These are phyloP conservation scores for Trifolium subterraneum DNA, from an alignment of 306 rosid species.

Conservation along the genomic window DNA sequence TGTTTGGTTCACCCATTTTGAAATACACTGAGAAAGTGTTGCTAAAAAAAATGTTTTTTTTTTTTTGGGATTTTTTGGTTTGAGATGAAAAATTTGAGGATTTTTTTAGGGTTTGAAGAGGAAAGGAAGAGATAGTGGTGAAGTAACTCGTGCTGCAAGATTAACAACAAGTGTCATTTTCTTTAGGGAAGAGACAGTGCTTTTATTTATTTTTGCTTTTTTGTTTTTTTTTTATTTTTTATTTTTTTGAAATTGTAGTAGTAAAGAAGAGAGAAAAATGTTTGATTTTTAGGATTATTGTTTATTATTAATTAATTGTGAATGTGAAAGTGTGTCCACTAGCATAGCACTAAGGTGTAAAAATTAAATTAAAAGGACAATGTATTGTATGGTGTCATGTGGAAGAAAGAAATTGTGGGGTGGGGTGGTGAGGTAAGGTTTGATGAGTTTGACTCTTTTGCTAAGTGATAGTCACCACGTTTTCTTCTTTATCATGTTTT, in stretches of 20 bases:
- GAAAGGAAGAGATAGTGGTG: conserved; percentile 39
- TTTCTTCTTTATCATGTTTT: neutral
- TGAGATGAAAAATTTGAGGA: neutral
- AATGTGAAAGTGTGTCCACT: conserved; percentile 25
- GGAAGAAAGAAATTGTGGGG: conserved; percentile 35
- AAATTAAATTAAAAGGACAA: neutral
- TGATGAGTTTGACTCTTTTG: conserved; percentile 33
- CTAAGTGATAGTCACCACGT: neutral
- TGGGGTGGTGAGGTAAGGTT: conserved; percentile 33
- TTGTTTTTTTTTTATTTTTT: neutral
- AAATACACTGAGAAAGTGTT: conserved; percentile 15
- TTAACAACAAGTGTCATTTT: conserved; percentile 48
- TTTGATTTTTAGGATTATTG: neutral
- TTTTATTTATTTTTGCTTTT: conserved; percentile 27
- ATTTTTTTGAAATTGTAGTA: conserved; percentile 9
- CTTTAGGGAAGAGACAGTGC: conserved; percentile 40
- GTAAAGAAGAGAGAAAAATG: conserved; percentile 14
- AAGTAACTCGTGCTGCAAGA: conserved; percentile 50
- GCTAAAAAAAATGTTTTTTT: neutral
- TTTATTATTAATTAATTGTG: neutral
- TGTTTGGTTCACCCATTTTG: conserved; percentile 53
- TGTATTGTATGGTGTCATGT: conserved; percentile 23
- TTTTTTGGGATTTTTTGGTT: neutral
- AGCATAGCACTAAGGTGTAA: conserved; percentile 28
- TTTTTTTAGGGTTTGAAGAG: conserved; percentile 61